Conservation (phyloP, 192 early-diverging fungal genomes). For the Coemansia guatemalensis region DNA sequence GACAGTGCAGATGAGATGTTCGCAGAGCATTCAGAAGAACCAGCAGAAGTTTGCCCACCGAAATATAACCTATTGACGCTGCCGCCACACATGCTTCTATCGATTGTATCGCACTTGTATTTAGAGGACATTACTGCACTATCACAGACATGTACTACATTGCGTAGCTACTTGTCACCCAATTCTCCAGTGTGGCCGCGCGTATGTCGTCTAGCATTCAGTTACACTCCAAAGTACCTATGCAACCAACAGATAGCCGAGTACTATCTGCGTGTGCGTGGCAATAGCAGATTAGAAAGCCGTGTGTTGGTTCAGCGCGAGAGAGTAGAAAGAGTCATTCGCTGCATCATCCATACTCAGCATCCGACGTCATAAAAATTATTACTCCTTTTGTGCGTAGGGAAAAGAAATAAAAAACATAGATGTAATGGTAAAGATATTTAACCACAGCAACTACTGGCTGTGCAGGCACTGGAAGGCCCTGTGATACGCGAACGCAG, state of each 20-base stretch:
- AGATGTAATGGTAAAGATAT: neutral
- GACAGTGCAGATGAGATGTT: constrained; percentile 3
- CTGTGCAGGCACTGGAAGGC: constrained; percentile 8
- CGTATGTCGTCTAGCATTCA: constrained; percentile 27
- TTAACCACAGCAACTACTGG: constrained; percentile 41
- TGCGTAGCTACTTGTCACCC: constrained; percentile 30
- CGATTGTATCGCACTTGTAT: constrained; percentile 29
- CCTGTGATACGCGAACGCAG: constrained; percentile 23
- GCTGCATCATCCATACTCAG: constrained; percentile 16
- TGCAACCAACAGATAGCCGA: constrained; percentile 38
- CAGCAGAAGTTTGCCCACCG: neutral
- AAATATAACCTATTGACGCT: constrained; percentile 17
- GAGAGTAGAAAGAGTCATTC: constrained; percentile 33
- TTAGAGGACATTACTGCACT: constrained; percentile 16
- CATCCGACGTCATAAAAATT: neutral
- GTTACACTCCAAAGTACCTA: constrained; percentile 28
- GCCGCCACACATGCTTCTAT: constrained; percentile 37
- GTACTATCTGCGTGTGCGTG: constrained; percentile 47
- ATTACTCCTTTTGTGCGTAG: neutral
- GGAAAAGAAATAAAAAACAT: constrained; percentile 10
- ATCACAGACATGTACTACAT: constrained; percentile 37
- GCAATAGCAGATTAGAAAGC: constrained; percentile 34
- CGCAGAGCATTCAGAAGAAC: neutral
- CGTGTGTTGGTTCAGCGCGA: constrained; percentile 35
- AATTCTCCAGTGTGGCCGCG: constrained; percentile 38